Percentiles rank a stretch among this genome's conserved stretches.
phyloP scores from a whole-genome alignment of 768 basidiomycete genomes.

The Rhodotorula paludigena region DNA sequence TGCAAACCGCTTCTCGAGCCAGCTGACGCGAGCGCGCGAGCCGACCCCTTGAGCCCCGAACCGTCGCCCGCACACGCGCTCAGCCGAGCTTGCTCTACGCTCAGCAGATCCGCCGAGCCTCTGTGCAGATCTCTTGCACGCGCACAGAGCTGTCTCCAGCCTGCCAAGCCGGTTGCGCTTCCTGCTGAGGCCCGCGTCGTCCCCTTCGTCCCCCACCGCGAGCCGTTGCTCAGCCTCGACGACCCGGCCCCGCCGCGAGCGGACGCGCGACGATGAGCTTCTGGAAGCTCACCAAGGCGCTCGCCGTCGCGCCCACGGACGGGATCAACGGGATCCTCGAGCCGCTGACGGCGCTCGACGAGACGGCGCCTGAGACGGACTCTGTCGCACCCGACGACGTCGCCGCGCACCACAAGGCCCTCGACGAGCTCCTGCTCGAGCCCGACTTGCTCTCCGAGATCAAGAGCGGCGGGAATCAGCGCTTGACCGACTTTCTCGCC shows the following conservation, averaged over 20 bases:
- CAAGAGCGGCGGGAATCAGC: conserved; percentile 78
- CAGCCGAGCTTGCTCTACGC: too few species aligned
- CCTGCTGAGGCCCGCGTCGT: too few species aligned
- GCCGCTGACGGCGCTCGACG: conserved; percentile 9
- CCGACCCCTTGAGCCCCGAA: too few species aligned
- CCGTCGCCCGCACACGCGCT: too few species aligned
- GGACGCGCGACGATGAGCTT: conserved; percentile 15
- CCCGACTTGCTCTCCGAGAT: conserved; percentile 91
- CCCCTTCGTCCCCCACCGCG: too few species aligned
- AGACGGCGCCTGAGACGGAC: not conserved
- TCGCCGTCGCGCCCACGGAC: conserved; percentile 20
- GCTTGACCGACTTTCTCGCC: conserved; percentile 81
- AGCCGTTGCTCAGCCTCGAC: too few species aligned
- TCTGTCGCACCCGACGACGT: not conserved
- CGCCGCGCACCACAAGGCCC: conserved; percentile 38
- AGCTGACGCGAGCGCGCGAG: too few species aligned
- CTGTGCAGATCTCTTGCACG: too few species aligned
- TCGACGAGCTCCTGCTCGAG: conserved; percentile 88
- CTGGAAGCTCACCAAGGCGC: conserved; percentile 27
- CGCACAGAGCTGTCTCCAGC: too few species aligned
- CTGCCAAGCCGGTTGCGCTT: too few species aligned
- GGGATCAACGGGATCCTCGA: conserved; percentile 27
- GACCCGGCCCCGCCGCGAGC: not conserved
- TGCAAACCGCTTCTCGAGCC: too few species aligned
- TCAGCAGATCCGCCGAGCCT: too few species aligned